phyloP scores from a whole-genome alignment of 768 basidiomycete species.

The Termitomyces eurrhizus region DNA sequence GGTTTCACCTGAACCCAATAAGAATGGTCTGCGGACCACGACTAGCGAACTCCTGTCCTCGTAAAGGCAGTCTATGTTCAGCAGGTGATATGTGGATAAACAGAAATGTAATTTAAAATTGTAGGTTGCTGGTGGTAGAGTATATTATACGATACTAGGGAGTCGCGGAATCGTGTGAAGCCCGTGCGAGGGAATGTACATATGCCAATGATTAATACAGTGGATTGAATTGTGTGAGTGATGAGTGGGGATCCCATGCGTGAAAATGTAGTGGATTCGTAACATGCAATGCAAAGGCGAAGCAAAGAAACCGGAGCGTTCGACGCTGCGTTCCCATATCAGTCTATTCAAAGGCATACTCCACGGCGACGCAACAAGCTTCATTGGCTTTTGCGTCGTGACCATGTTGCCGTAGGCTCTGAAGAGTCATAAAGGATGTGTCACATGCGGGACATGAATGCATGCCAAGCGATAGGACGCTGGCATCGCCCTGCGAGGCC shows the following conservation, averaged over 20 bases:
- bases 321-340: constrained; percentile 1
- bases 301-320: constrained; percentile 5
- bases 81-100: constrained; percentile 5
- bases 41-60: constrained; percentile 1
- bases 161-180: constrained; percentile 5
- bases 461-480: constrained; percentile 38
- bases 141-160: constrained; percentile 14
- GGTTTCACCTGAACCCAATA: constrained; percentile 6
- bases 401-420: constrained; percentile 61
- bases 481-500: constrained; percentile 28
- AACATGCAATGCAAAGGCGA: constrained; percentile 5
- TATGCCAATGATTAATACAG: constrained; percentile 17
- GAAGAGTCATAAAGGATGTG: constrained; percentile 54
- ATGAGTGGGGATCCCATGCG: constrained; percentile 8
- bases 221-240: constrained; percentile 15
- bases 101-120: constrained; percentile 9
- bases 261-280: constrained; percentile 8
- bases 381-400: constrained; percentile 49
- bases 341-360: constrained; percentile 60
- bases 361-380: constrained; percentile 70
- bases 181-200: constrained; percentile 12
- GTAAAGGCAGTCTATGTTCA: background rate
- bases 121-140: constrained; percentile 10
- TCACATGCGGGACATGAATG: constrained; percentile 78
- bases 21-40: constrained; percentile 7